phyloP scores from a whole-genome alignment of 805 yeast species.

The Candida ulmi region DNA sequence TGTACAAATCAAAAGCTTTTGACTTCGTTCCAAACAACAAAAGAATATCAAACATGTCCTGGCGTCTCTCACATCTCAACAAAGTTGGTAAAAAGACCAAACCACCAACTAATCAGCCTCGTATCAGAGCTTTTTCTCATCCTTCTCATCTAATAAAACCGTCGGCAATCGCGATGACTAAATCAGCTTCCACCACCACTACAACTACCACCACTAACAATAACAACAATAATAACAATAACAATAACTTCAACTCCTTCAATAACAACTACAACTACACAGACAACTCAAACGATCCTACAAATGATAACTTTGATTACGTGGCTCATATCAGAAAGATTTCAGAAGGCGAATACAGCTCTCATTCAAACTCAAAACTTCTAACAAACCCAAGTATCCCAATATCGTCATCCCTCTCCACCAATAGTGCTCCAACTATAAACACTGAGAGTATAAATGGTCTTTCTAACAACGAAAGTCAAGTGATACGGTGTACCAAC shows the following conservation, averaged over 20 bases:
- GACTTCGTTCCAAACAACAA: slow-evolving; percentile 2
- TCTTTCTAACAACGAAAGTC: not conserved
- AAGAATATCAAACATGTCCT: slow-evolving; percentile 5
- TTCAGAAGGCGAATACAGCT: slow-evolving; percentile 5
- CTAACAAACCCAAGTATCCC: not conserved
- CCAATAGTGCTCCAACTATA: not conserved
- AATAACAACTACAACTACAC: too few species aligned
- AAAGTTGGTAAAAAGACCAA: not conserved
- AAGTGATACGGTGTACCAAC: slow-evolving; percentile 54
- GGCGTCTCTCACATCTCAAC: slow-evolving; percentile 3
- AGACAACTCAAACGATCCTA: not conserved
- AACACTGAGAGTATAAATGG: slow-evolving; percentile 5
- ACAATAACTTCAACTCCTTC: too few species aligned
- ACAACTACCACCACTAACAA: too few species aligned
- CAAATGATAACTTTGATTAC: slow-evolving; percentile 48
- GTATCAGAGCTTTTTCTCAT: not conserved
- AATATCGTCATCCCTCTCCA: not conserved
- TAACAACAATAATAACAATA: too few species aligned
- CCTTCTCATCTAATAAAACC: too few species aligned
- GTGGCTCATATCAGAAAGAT: slow-evolving; percentile 47
- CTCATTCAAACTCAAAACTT: not conserved
- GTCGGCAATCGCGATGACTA: too few species aligned
- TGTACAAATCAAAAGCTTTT: slow-evolving; percentile 1
- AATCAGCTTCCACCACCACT: too few species aligned
- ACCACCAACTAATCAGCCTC: not conserved